Percentiles rank a stretch among this genome's conserved stretches.
Evolutionary conservation across 2,329 filamentous ascomycete genomes (phyloP).

Genomic region (Neonectria ditissima): DNA sequence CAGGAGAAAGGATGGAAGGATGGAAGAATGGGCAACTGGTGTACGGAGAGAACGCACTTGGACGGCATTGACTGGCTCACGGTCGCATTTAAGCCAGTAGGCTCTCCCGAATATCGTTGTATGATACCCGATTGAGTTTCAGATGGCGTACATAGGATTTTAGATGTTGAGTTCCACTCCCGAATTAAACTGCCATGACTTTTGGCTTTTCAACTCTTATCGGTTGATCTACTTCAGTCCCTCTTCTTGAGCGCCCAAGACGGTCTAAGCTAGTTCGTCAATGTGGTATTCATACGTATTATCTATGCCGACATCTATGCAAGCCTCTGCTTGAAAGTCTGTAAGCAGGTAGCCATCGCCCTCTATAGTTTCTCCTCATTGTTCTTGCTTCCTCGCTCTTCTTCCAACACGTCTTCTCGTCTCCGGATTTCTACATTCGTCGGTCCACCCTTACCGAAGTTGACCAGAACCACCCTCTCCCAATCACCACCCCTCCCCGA

Average conservation of each 20-base stretch:
- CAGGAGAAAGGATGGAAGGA: background rate
- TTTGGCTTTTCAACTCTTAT: slow-evolving; percentile 7
- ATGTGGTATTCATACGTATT: background rate
- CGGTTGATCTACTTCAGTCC: background rate
- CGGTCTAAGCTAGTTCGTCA: background rate
- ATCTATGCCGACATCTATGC: background rate
- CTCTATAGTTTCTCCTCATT: slow-evolving; percentile 45
- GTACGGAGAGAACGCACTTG: slow-evolving; percentile 12
- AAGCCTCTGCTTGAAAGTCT: too few species aligned
- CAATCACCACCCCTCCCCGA: slow-evolving; percentile 65
- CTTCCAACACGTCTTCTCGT: slow-evolving; percentile 62
- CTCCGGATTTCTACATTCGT: slow-evolving; percentile 64
- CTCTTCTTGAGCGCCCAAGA: background rate
- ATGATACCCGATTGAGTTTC: slow-evolving; percentile 42
- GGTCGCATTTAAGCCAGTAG: background rate
- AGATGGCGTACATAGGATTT: slow-evolving; percentile 21
- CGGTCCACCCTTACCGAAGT: slow-evolving; percentile 64
- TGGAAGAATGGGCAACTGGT: slow-evolving; percentile 11
- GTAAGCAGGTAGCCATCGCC: background rate
- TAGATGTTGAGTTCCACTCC: slow-evolving; percentile 34
- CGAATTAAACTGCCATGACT: background rate
- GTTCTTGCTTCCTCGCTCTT: slow-evolving; percentile 53
- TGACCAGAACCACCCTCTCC: slow-evolving; percentile 69
- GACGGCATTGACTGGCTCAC: slow-evolving; percentile 2
- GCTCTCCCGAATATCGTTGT: slow-evolving; percentile 28